Base-by-base conservation (phyloP, 805 yeast genomes). In the Sugiyamaella marilandica region DNA sequence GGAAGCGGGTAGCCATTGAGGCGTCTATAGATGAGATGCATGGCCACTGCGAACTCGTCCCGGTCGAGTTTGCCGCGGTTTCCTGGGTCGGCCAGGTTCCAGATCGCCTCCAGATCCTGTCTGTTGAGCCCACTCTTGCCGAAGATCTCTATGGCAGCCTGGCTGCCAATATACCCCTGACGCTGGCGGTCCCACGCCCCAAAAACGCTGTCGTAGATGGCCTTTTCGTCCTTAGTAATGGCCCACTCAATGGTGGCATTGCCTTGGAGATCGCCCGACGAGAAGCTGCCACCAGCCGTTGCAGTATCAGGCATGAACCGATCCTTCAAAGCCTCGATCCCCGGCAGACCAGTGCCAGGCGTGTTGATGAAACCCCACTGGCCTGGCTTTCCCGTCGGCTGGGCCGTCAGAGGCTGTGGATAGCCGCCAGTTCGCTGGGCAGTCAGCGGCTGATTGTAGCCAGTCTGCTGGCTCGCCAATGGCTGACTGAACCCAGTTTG, bases 1-100 rank as follows among this genome's bases (percentile, higher is more conserved):
- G 99, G 99, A 48, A 94, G 71, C n/a, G 85, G 88, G 58, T 80
- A 82, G 1, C 97, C 97, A 64, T 90, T 91, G 65, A 92, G 73
- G 57, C 92, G 80, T 67, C 97, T 81, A 71, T 94, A 92, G 43
- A 92, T 92, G 54, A 92, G 75, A 75, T 95, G 97, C 98, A 92
- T 94, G 32, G 98, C 97, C 34, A 94, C 90, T 0, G 96, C 85
- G 72, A 92, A 94, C 68, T 89, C 96, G 66, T 92, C 97, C 62
- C 81, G 83, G 66, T 87, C 87, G 59, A 92, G 80, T 65, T 80
- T 82, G 3, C 97, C 97, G 51, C 85, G 78, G 67, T 90, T 86
- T 51, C 84, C 83, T 13, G 84, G 79, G 67, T 94, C 98, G 52
- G 91, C 81, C 59, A 92, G 76, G 47, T 82, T 87, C 99, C 99